Conservation (phyloP, 139 green algal species). For the Eudorina sp. region DNA sequence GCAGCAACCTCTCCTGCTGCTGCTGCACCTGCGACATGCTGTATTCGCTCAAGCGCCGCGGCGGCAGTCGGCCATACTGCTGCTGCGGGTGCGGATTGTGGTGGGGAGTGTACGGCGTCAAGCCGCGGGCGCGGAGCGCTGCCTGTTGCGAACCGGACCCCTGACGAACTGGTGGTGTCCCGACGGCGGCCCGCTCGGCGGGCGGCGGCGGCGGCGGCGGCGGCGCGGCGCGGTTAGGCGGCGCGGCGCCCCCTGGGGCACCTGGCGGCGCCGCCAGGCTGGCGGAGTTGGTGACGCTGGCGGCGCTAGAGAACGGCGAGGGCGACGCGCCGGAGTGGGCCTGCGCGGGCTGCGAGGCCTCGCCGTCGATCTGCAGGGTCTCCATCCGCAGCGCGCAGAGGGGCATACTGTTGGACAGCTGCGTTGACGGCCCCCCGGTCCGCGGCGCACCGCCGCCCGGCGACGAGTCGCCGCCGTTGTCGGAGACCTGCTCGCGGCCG, state of each 20-base stretch:
- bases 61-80: background rate
- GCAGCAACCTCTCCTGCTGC: background rate
- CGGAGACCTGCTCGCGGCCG: background rate
- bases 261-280: too few species aligned
- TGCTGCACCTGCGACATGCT: background rate
- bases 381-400: background rate
- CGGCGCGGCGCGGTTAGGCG: background rate
- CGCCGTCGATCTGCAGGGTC: too few species aligned
- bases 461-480: background rate
- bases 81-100: too few species aligned
- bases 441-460: too few species aligned
- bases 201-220: background rate
- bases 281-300: background rate
- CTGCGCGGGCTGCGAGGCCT: too few species aligned
- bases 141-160: background rate
- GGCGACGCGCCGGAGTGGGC: too few species aligned
- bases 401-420: background rate
- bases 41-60: background rate
- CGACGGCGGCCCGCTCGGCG: background rate
- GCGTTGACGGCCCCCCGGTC: background rate
- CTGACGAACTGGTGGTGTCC: background rate
- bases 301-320: background rate
- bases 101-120: too few species aligned
- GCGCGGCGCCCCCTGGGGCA: too few species aligned
- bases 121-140: too few species aligned